Conservation (phyloP, 345 rosid species). For the Iberis pinnata region DNA sequence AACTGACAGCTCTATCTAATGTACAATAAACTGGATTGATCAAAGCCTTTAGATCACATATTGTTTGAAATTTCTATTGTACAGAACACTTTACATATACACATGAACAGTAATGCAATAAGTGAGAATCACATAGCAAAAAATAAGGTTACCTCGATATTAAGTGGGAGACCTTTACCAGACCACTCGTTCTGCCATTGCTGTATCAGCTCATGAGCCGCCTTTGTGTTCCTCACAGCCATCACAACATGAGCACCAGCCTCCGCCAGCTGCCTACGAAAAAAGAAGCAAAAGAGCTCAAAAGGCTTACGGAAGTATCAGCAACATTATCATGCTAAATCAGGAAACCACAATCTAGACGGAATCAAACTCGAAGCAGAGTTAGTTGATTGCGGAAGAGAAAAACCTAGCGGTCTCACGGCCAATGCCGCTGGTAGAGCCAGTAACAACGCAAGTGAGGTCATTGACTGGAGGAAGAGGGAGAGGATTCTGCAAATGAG, state of each 20-base stretch:
- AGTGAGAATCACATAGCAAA: background rate
- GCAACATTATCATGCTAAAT: constrained; percentile 1
- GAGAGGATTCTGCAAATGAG: constrained; percentile 71
- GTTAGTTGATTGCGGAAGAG: background rate
- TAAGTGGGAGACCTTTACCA: constrained; percentile 65
- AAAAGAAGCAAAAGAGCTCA: constrained; percentile 9
- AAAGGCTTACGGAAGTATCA: background rate
- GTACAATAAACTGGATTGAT: background rate
- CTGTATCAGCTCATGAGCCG: constrained; percentile 61
- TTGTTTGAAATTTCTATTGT: background rate
- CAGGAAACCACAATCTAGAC: background rate
- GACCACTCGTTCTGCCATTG: constrained; percentile 79
- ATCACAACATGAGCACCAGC: constrained; percentile 94
- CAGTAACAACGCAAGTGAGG: constrained; percentile 84
- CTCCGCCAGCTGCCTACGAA: constrained; percentile 77
- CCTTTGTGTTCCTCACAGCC: constrained; percentile 87
- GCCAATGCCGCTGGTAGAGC: constrained; percentile 98
- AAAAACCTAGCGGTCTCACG: constrained; percentile 66
- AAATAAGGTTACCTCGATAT: constrained; percentile 48
- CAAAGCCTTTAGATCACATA: background rate
- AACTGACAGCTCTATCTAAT: background rate
- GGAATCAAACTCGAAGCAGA: constrained; percentile 11
- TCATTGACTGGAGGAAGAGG: constrained; percentile 71
- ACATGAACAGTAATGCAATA: background rate
- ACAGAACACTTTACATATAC: background rate